Evolutionary conservation across 2,329 filamentous ascomycete genomes (phyloP), one percentile per base, ranked within the genome.

Genomic region (Botrytis medusae): DNA sequence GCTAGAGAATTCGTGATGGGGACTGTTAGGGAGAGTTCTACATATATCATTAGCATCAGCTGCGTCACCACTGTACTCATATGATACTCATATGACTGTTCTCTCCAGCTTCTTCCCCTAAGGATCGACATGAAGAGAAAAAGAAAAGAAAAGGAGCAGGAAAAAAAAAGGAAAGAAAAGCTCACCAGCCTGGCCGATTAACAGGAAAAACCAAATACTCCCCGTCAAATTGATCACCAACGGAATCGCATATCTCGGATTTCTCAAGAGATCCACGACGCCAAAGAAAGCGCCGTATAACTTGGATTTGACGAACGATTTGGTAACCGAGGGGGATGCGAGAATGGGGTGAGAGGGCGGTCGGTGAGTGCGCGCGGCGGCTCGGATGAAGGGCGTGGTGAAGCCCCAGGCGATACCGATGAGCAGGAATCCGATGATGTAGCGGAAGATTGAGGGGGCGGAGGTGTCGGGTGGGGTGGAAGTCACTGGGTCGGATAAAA

Each of bases 1-100:
- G 95, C 95, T 79, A 97, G 84, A 0, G 94, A 97, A 80, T 98
- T 98, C 2, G 95, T 95, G 75, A 98, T 96, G 2, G 95, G 95
- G 0, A 98, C 95, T 3, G 95, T 98, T 75, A 98, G 85, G 80
- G 94, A 97, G 78, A 98, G 81, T 82, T 98, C 95, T 96, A 78
- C 34, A 18, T 20, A 42, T 29, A 68, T 37, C n/a, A 25, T 44
- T 42, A 71, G 32, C 18, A 29, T 69, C 48, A 51, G 32, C 22
- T 37, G 32, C 59, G 16, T 40, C 57, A 44, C 32, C 25, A 37
- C 61, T 32, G 25, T 29, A 32, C 34, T 37, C 34, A 7, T 37
- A 7, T 37, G 25, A 12, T n/a, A 51, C 18, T 32, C 61, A 67
- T 40, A n/a, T 22, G 42, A 32, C 46, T 14, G 8, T n/a, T 37